These are phyloP conservation scores for Gossypium anomalum DNA, from an alignment of 345 rosid genomes.

Conservation along the genomic window DNA sequence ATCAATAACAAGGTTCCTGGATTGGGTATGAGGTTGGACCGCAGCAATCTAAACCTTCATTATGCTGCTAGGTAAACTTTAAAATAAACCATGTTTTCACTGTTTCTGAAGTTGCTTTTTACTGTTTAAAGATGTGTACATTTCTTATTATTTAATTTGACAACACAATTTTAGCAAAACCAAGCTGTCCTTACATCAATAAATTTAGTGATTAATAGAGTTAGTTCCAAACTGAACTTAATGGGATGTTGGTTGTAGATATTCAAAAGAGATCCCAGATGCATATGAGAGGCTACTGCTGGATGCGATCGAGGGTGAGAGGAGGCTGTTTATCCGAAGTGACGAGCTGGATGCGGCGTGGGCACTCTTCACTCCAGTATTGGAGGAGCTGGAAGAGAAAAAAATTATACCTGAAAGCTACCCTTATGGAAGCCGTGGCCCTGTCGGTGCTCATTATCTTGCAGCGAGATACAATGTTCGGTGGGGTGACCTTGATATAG, in stretches of 20 bases:
- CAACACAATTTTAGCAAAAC: too few relatives aligned
- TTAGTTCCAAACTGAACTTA: background rate
- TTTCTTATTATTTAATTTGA: too few relatives aligned
- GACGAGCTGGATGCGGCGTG: conserved; percentile 97
- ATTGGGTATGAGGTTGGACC: conserved; percentile 92
- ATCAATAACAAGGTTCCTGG: conserved; percentile 99
- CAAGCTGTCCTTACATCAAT: background rate
- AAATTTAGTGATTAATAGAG: background rate
- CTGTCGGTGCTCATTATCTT: conserved; percentile 97
- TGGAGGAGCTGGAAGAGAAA: conserved; percentile 80
- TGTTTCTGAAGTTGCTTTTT: background rate
- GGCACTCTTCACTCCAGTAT: conserved; percentile 76
- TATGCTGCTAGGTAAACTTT: conserved; percentile 74
- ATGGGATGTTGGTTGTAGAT: conserved; percentile 33
- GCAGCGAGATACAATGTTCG: conserved; percentile 87
- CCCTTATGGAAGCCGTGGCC: conserved; percentile 98
- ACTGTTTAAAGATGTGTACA: background rate
- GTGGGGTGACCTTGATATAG: conserved; percentile 80
- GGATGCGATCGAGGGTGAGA: conserved; percentile 95
- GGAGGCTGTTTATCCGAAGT: conserved; percentile 92
- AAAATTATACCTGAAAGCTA: conserved; percentile 79
- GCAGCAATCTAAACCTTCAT: conserved; percentile 80
- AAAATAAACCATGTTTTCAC: background rate
- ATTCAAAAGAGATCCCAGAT: conserved; percentile 94
- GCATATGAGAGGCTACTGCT: conserved; percentile 95